These are phyloP conservation scores for Zymoseptoria tritici DNA, from an alignment of 2,329 filamentous ascomycete genomes.

Conservation along the genomic window DNA sequence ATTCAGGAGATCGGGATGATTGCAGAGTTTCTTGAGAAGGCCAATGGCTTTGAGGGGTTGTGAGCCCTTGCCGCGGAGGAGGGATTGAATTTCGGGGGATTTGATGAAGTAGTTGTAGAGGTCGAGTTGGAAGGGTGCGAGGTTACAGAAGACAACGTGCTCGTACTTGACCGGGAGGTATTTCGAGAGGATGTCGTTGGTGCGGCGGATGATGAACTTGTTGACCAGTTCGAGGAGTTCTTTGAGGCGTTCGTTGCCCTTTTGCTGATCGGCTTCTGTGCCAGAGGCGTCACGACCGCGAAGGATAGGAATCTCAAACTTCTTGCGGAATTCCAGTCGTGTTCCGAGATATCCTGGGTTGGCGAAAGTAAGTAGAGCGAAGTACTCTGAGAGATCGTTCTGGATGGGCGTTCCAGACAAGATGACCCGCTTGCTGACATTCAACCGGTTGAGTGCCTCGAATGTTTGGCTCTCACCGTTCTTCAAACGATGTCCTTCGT, in stretches of 20 bases:
- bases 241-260: conserved; percentile 72
- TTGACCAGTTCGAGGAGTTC: conserved; percentile 84
- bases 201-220: conserved; percentile 95
- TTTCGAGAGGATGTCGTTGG: conserved; percentile 96
- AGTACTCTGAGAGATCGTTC: conserved; percentile 97
- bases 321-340: conserved; percentile 83
- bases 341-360: conserved; percentile 89
- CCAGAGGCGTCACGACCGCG: conserved; percentile 86
- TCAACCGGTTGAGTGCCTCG: conserved; percentile 78
- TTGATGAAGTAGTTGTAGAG: conserved; percentile 97
- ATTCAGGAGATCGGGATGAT: conserved; percentile 88
- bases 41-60: conserved; percentile 95
- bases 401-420: conserved; percentile 96
- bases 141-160: conserved; percentile 95
- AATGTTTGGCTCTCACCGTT: conserved; percentile 97
- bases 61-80: conserved; percentile 87
- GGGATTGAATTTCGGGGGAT: conserved; percentile 85
- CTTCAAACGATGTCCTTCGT: conserved; percentile 93
- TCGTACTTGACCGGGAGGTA: conserved; percentile 98
- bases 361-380: conserved; percentile 89
- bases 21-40: conserved; percentile 95
- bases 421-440: conserved; percentile 86
- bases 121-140: conserved; percentile 84
- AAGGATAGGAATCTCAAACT: conserved; percentile 86
- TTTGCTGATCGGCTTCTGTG: conserved; percentile 70